phyloP scores from a whole-genome alignment of 83 land plant species.

The Isoetes engelmannii region DNA sequence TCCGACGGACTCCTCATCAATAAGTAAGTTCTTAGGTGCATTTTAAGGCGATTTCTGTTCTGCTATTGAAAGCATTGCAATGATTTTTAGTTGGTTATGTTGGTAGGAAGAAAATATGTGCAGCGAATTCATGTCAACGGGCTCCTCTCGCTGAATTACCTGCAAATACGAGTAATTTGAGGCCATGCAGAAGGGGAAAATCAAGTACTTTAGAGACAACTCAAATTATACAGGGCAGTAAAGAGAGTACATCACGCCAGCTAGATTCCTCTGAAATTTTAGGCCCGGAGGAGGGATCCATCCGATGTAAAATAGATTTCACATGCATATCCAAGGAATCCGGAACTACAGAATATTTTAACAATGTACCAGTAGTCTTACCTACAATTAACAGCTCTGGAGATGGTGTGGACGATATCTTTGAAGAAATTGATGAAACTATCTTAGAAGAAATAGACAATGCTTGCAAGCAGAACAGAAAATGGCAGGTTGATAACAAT shows the following conservation, averaged over 20 bases:
- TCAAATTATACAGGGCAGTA: no score
- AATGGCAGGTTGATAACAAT: neutral
- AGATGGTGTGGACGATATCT: neutral
- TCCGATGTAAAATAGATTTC: no score
- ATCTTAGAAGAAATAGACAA: constrained; percentile 54
- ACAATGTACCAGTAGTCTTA: no score
- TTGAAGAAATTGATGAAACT: constrained; percentile 55
- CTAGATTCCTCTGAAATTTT: no score
- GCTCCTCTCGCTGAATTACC: constrained; percentile 12
- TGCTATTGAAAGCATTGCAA: neutral
- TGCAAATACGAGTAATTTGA: neutral
- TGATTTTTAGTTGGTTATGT: neutral
- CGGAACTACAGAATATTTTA: no score
- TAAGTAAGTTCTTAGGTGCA: neutral
- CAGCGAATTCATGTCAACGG: neutral
- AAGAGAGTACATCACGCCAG: no score
- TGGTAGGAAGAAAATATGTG: constrained; percentile 4
- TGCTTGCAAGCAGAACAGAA: constrained; percentile 33
- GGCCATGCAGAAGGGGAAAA: neutral
- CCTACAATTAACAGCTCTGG: neutral
- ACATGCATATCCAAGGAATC: no score
- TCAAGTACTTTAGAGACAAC: no score
- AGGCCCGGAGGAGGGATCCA: no score
- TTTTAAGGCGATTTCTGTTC: neutral
- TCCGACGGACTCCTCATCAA: constrained; percentile 4